These are phyloP conservation scores for Skeletonema tropicum DNA, from an alignment of 108 stramenopile species.

Conservation along the genomic window DNA sequence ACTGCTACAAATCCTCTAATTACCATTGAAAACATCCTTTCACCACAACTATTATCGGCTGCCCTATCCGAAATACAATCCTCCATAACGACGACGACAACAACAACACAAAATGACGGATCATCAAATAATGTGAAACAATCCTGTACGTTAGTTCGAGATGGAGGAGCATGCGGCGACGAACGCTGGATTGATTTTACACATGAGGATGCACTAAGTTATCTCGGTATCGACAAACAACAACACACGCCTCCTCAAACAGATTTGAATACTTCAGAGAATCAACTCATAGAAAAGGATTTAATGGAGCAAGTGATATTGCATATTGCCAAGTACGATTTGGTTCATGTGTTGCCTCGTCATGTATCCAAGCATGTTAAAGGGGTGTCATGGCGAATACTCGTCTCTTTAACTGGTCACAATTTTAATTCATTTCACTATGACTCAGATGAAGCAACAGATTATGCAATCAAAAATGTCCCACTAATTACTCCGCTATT, in stretches of 20 bases:
- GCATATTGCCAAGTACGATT: neutral
- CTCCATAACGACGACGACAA: neutral
- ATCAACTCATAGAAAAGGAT: neutral
- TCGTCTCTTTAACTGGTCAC: neutral
- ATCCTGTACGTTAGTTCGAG: neutral
- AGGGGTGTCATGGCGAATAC: neutral
- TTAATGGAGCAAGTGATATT: conserved; percentile 3
- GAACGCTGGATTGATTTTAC: conserved; percentile 5
- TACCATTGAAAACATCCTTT: neutral
- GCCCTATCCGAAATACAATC: neutral
- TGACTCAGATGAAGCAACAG: neutral
- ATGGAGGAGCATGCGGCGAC: conserved; percentile 5
- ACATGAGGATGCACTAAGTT: neutral
- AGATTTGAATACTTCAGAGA: neutral
- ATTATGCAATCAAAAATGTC: neutral
- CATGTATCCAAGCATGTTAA: neutral
- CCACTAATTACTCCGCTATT: neutral
- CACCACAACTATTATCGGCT: neutral
- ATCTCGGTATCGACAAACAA: neutral
- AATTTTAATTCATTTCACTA: neutral
- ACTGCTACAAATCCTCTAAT: neutral
- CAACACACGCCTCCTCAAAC: neutral
- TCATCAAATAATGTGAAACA: neutral
- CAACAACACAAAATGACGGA: neutral
- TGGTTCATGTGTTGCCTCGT: neutral